phyloP scores from a whole-genome alignment of 2,329 filamentous ascomycete species.

The Colletotrichum sp. region DNA sequence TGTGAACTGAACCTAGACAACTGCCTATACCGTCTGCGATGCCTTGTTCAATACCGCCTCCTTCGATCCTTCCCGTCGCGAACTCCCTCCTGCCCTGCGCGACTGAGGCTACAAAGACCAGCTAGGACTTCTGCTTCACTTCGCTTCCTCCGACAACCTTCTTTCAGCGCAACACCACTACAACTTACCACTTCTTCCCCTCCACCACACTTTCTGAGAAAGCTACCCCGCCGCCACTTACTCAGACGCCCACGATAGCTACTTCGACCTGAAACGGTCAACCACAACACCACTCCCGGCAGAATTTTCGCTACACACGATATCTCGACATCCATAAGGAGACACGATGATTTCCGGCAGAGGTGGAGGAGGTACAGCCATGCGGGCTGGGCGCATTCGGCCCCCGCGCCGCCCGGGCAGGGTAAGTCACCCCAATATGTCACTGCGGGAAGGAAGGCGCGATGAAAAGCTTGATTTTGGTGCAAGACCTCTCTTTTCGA shows the following conservation, averaged over 20 bases:
- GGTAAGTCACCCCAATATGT: conserved; percentile 33
- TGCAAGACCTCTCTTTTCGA: neutral
- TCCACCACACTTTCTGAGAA: neutral
- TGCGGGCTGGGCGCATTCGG: conserved; percentile 43
- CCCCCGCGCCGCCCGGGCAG: conserved; percentile 47
- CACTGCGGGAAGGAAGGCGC: neutral
- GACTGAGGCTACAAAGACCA: neutral
- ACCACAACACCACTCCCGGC: neutral
- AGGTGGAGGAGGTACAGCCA: conserved; percentile 41
- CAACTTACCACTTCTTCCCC: neutral
- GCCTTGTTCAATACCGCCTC: neutral
- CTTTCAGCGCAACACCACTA: neutral
- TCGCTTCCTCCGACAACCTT: neutral
- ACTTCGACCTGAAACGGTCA: conserved; percentile 7
- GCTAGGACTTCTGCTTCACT: neutral
- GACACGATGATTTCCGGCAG: conserved; percentile 53
- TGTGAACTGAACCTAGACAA: neutral
- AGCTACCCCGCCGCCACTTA: conserved; percentile 21
- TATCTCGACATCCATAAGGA: neutral
- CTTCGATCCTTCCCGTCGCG: neutral
- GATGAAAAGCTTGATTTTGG: neutral
- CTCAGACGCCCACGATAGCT: conserved; percentile 8
- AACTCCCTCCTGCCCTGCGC: neutral
- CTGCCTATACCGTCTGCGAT: conserved; percentile 4
- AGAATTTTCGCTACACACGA: neutral